phyloP scores from a whole-genome alignment of 192 early-diverging fungal genomes.

The Gaertneriomyces semiglobifer region DNA sequence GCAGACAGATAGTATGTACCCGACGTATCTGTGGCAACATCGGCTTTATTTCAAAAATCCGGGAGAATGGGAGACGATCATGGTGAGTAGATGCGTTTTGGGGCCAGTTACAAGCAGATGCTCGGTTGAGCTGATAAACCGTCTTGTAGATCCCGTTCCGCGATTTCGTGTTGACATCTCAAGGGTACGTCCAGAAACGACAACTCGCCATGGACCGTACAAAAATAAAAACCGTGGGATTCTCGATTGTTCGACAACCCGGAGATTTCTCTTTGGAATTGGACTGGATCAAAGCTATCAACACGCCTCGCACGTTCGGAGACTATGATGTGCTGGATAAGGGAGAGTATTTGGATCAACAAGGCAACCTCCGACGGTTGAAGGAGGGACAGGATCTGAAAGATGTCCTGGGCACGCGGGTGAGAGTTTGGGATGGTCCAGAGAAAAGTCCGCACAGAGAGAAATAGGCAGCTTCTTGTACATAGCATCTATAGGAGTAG shows the following conservation, averaged over 20 bases:
- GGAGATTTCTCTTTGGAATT: constrained; percentile 87
- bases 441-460: constrained; percentile 3
- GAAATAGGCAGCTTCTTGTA: no score
- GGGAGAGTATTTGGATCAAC: constrained; percentile 31
- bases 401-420: constrained; percentile 14
- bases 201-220: constrained; percentile 83
- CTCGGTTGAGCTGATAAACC: neutral
- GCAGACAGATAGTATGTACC: constrained; percentile 77
- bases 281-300: constrained; percentile 88
- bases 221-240: constrained; percentile 83
- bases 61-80: constrained; percentile 87
- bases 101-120: neutral
- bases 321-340: constrained; percentile 57
- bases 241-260: constrained; percentile 76
- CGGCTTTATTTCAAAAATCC: constrained; percentile 80
- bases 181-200: constrained; percentile 79
- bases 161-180: constrained; percentile 87
- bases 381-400: constrained; percentile 22
- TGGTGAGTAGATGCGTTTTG: constrained; percentile 47
- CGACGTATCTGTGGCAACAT: constrained; percentile 90
- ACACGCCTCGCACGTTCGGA: constrained; percentile 73
- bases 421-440: constrained; percentile 10
- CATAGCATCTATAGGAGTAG: no score
- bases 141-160: constrained; percentile 77
- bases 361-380: constrained; percentile 23